Conservation (phyloP, 2,329 filamentous ascomycete species). For the Zasmidium angulare region DNA sequence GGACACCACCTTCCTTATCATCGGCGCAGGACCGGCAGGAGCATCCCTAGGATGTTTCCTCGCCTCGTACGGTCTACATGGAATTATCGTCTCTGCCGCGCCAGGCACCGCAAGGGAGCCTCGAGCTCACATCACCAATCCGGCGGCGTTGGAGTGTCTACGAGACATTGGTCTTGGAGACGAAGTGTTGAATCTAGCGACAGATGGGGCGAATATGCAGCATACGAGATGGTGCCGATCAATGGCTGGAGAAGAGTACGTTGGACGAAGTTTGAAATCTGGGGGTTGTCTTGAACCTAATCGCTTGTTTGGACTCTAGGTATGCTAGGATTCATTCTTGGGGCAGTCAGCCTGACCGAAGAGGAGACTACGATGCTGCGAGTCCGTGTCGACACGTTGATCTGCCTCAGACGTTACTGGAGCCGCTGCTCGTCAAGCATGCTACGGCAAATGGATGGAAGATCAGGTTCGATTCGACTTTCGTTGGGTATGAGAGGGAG, state of each 20-base stretch:
- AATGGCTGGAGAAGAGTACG: conserved; percentile 47
- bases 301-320: background rate
- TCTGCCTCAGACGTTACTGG: conserved; percentile 46
- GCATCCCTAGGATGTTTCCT: conserved; percentile 36
- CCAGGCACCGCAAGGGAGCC: conserved; percentile 56
- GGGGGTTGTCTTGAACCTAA: too few species aligned
- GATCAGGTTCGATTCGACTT: conserved; percentile 41
- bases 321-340: conserved; percentile 42
- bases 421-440: conserved; percentile 43
- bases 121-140: conserved; percentile 61
- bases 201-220: conserved; percentile 37
- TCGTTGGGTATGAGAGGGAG: conserved; percentile 32
- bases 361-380: conserved; percentile 43
- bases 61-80: conserved; percentile 42
- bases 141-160: conserved; percentile 52
- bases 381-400: conserved; percentile 45
- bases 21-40: conserved; percentile 38
- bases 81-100: conserved; percentile 54
- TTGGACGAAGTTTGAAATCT: too few species aligned
- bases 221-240: conserved; percentile 47
- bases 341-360: conserved; percentile 42
- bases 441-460: conserved; percentile 41
- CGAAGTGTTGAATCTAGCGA: conserved; percentile 34
- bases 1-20: conserved; percentile 33
- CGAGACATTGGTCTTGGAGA: conserved; percentile 47